Base-by-base conservation (phyloP, 345 rosid genomes). In the Physaria fendleri region DNA sequence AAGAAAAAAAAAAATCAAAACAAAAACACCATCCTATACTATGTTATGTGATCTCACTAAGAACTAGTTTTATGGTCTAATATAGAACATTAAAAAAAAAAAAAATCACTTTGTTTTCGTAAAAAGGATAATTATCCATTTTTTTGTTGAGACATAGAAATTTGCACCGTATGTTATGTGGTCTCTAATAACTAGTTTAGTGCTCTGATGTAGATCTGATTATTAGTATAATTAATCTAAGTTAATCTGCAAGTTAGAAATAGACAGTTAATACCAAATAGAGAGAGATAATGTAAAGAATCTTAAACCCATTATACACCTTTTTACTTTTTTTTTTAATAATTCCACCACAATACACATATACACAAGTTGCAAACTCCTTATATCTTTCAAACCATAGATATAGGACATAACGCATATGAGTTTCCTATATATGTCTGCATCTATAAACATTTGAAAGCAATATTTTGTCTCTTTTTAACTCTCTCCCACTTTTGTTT, bases 391-490 rank as follows among this genome's bases (percentile, higher is more conserved):
- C 21, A 56, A 44, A 56, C 35, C 14, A 47, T 53, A 38, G 22
- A 24, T 27, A 56, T 12, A 32, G n/a, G 35, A 56, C n/a, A 54
- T 28, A 58, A 58, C 34, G 44, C 61, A 67, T 29, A 23, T 9
- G 14, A 42, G 45, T 59, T 35, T 52, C 44, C 74, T 62, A 69
- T 42, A 55, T 47, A 47, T 45, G 38, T 69, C 58, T 62, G 64
- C 54, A 41, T 32, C 38, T 33, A 18, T 20, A 33, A 32, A 13
- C 57, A 63, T 63, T 33, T 64, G 74, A 70, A 70, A 63, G 69
- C 74, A 70, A 70, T 40, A 58, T 49, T 70, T 70, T 70, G 69
- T 70, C 69, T 70, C 60, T 70, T 70, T 70, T 63, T 40, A 70
- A 63, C 69, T 63, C 64, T 51, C 45, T 44, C 11, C 11, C 47